Evolutionary conservation across 176 grass and related monocot species (phyloP).

Genomic region (Puccinellia tenuiflora): DNA sequence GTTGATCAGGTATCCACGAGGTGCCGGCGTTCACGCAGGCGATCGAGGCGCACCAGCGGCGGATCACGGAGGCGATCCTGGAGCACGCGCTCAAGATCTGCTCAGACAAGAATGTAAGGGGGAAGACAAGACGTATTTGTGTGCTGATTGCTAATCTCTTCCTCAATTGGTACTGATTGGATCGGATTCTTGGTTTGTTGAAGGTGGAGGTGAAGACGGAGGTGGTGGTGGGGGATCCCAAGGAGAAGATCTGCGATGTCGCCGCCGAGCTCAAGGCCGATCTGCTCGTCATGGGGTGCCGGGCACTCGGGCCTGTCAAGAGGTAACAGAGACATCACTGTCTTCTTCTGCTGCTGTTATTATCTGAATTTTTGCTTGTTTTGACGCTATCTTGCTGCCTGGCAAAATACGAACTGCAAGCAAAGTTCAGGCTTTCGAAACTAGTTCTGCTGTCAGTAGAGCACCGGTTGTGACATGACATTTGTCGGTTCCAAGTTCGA

Average conservation of each 20-base stretch:
- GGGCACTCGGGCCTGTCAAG: constrained; percentile 66
- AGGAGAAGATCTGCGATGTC: constrained; percentile 84
- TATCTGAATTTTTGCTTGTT: neutral
- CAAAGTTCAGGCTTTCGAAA: neutral
- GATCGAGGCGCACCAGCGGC: constrained; percentile 79
- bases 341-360: neutral
- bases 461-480: neutral
- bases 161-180: neutral
- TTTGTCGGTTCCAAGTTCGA: neutral
- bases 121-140: neutral
- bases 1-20: constrained; percentile 47
- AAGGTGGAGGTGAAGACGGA: constrained; percentile 82
- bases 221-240: constrained; percentile 85
- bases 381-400: neutral
- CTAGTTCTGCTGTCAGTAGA: neutral
- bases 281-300: constrained; percentile 93
- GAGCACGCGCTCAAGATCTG: constrained; percentile 85
- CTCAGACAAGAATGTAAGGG: constrained; percentile 61
- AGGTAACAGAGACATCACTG: constrained; percentile 33
- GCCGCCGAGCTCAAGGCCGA: constrained; percentile 58
- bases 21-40: constrained; percentile 91
- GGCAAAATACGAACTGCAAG: neutral
- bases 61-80: constrained; percentile 86
- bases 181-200: constrained; percentile 3
- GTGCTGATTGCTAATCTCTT: neutral